Base-by-base conservation (phyloP, 75 land plant species). In the Adiantum capillusveneris region DNA sequence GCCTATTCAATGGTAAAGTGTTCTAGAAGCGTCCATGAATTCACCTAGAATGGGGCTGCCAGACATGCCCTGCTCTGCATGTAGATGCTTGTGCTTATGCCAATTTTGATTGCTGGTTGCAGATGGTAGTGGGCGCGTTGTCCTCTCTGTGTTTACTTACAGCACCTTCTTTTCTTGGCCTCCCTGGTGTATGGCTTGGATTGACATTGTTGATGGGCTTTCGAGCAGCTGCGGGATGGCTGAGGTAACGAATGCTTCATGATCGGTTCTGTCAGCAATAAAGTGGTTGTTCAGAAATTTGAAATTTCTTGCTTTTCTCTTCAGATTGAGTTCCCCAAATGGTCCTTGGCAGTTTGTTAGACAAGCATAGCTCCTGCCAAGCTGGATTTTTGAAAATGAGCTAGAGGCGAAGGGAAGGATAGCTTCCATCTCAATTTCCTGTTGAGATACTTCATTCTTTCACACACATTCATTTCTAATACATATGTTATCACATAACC, bases 311-410 rank as follows among this genome's bases (percentile, higher is more conserved):
- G 2, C 44, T 25, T 65, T 14, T 26, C n/a, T 68, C 57, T 71
- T 27, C 79, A 86, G 90, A 58, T 59, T 86, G 46, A 9, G 44
- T 19, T 68, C 72, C 29, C 71, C 63, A 64, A 64, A 34, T 51
- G 90, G 90, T 21, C 97, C 97, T 21, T 91, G 97, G 97, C 57
- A 78, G 76, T 90, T 90, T 39, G 57, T 90, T 62, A 75, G 76
- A 11, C 60, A n/a, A n/a, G n/a, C n/a, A n/a, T n/a, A n/a, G n/a
- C n/a, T n/a, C n/a, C n/a, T n/a, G n/a, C n/a, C n/a, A n/a, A n/a
- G n/a, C n/a, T n/a, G n/a, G n/a, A n/a, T n/a, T n/a, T n/a, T n/a
- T n/a, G n/a, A n/a, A n/a, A n/a, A n/a, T n/a, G n/a, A n/a, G n/a
- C n/a, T n/a, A n/a, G n/a, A n/a, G n/a, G n/a, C n/a, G n/a, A n/a